Base-by-base conservation (phyloP, 495 filamentous ascomycete genomes). In the Elasticomyces elasticus region DNA sequence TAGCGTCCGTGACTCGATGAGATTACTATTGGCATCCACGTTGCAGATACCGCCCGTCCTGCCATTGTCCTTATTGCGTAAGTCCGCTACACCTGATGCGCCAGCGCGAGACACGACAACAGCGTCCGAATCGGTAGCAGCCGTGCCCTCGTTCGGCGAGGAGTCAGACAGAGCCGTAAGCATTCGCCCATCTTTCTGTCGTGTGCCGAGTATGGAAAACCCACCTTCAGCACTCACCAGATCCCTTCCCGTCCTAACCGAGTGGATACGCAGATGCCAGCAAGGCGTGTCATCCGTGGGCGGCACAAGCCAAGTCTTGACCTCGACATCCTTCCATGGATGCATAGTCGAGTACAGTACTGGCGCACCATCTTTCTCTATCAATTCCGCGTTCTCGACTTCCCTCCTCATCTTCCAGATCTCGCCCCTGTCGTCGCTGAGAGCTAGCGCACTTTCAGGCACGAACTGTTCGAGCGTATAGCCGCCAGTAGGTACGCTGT, bases 381-480 rank as follows among this genome's bases (percentile, higher is more conserved):
- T 72, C 19, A 88, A 76, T 0, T 69, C 72, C 0, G 82, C 76
- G 56, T 80, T 78, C 31, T 74, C 68, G 15, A 76, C 79, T 9
- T 81, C 63, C 5, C 84, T 72, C 7, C 85, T 73, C 57, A 85
- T 80, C 64, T 87, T 84, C 86, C 85, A 90, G 48, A 81, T 79
- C 65, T 90, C 85, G 33, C 85, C 85, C 11, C 74, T 81, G 68
- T 89, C 86, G 57, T 88, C 85, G 1, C 82, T 87, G 3, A 90
- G 68, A 12, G 83, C 86, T 7, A 90, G 76, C 65, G 85, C 82
- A 20, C 77, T 82, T 56, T 87, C 86, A 0, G 84, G 78, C 0
- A 83, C 84, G 61, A 81, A 84, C 60, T 87, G 84, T 62, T 87
- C 84, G 0, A 90, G 75, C 11, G 80, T 78, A 70, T 85, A 85